A percentile compares a stretch with the other conserved stretches of the same genome.
Conservation (phyloP, 164 flowering plant species). For the Malania oleifera region DNA sequence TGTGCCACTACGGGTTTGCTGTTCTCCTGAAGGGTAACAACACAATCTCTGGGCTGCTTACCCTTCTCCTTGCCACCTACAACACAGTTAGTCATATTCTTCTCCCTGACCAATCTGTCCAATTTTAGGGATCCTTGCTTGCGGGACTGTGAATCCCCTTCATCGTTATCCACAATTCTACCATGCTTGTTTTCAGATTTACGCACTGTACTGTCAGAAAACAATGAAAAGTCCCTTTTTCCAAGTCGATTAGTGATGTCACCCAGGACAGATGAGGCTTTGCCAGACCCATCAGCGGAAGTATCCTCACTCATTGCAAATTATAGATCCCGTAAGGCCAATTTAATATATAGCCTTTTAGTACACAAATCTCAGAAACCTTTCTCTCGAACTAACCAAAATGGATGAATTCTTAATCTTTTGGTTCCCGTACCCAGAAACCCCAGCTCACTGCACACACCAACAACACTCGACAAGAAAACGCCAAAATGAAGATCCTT, state of each 20-base stretch:
- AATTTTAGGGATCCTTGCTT: conserved; percentile 25
- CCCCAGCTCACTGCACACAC: no score
- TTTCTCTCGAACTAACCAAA: neutral
- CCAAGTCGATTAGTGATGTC: conserved; percentile 51
- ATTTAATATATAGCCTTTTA: no score
- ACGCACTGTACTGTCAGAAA: conserved; percentile 12
- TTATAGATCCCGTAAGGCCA: neutral
- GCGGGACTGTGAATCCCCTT: conserved; percentile 14
- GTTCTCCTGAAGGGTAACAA: neutral
- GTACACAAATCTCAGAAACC: neutral
- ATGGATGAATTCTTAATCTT: no score
- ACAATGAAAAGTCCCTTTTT: conserved; percentile 36
- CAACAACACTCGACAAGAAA: no score
- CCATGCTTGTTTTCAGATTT: conserved; percentile 16
- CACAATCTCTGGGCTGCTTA: conserved; percentile 6
- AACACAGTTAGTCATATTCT: conserved; percentile 11
- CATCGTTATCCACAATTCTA: conserved; percentile 10
- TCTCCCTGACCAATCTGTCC: conserved; percentile 27
- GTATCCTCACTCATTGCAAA: conserved; percentile 32
- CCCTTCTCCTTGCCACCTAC: neutral
- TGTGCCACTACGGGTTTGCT: neutral
- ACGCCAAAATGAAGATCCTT: no score
- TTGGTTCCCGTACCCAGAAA: no score
- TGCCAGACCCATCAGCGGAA: conserved; percentile 13
- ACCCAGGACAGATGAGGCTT: conserved; percentile 35